Base-by-base conservation (phyloP, 1,284 basidiomycete genomes). In the Marasmius fiardii region DNA sequence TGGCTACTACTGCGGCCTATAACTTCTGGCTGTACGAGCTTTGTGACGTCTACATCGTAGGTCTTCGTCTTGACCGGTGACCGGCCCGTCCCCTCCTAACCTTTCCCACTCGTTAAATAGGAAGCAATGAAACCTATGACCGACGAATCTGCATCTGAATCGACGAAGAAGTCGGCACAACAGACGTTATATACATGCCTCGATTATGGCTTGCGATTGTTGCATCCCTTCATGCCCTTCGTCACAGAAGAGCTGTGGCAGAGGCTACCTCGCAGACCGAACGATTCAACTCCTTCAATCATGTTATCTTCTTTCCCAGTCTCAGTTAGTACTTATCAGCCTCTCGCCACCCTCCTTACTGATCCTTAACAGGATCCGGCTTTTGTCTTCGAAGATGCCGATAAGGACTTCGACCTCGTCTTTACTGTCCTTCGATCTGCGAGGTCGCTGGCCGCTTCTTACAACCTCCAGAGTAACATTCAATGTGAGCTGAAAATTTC, bases 211-310 rank as follows among this genome's bases (percentile, higher is more conserved):
- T 77, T 99, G 52, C 85, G 88, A 49, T 78, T 99, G 8, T 78
- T 99, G 12, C 97, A 99, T 71, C 96, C 97, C 1, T 96, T 98
- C 77, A 99, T 99, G 97, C 97, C 97, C 1, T 99, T 90, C 71
- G 94, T 99, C 43, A 98, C 96, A 1, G 97, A 99, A 73, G 97
- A 99, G 72, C 76, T 99, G 18, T 99, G 97, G 97, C 97, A 99
- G 71, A 86, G 95, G 43, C 78, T 99, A 10, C 95, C 95, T 0
- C 79, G 94, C 12, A 79, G 95, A 55, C 85, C 88, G 0, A 87
- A 87, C 52, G 95, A 98, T 70, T 66, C 79, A 8, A 91, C 88
- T 8, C 84, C 87, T 20, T 93, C 93, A 0, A 95, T 99, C 71
- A 95, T 96, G 88, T 72, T 98, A 28, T 80, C 95, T 0, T 72